Evolutionary conservation across 1,139 yeast species (phyloP), one percentile per base, ranked within the genome.

Genomic region (Yamadazyma dushanensis): DNA sequence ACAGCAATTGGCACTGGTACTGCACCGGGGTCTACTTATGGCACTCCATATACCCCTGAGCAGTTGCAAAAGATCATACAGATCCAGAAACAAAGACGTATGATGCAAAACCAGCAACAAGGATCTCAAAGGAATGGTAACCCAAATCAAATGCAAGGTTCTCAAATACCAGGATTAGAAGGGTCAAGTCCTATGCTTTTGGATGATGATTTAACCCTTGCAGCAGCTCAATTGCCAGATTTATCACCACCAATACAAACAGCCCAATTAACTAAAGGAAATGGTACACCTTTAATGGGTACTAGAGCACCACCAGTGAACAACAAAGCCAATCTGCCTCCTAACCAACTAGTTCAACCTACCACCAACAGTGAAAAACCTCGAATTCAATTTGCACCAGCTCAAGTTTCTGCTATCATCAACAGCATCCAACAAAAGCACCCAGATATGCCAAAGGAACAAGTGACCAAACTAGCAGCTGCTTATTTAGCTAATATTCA

Each of bases 401-500:
- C 81, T 1, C 90, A 83, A 50, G 83, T 83, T 3, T 74, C 86
- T 6, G 83, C 85, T 2, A 72, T 84, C 34, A 78, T 84, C 40
- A 78, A 75, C 43, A 82, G 83, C 36, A 80, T 83, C 37, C 85
- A 81, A 47, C 67, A 74, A 14, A 83, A 82, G 51, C 77, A 84
- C 51, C 94, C 94, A 1, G 73, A 72, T 19, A 63, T 82, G 51
- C 68, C 83, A 3, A 80, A 81, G 43, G 86, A 80, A 39, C 88
- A 83, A 48, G 89, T 83, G 2, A 80, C 87, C 0, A 78, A 80
- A 47, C 63, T 81, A 42, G 90, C 90, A 0, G 86, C 85, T 6
- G 77, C 81, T 21, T 83, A 82, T 50, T 62, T 83, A 40, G 84
- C 85, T 3, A 76, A 70, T 42, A 57, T 76, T 19, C 82, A 76